Percentiles rank a stretch among this genome's conserved stretches.
These are phyloP conservation scores for Chlorella sorokiniana DNA, from an alignment of 139 green algal species.

Conservation along the genomic window DNA sequence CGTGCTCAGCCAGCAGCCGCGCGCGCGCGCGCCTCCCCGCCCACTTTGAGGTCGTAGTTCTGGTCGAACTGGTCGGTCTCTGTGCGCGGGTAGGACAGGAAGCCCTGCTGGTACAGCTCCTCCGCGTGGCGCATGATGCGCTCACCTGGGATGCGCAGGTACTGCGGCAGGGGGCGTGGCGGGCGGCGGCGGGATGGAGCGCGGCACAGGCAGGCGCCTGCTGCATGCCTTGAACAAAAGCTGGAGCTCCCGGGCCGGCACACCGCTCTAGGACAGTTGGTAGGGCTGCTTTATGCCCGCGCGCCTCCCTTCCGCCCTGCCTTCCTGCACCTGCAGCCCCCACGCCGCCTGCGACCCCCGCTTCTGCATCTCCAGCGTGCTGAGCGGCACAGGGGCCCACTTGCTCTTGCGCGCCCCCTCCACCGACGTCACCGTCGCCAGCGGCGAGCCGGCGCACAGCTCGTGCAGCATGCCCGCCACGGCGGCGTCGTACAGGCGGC, in stretches of 20 bases:
- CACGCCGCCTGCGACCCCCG: conserved; percentile 56
- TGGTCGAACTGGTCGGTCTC: conserved; percentile 91
- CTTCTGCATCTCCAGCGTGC: conserved; percentile 98
- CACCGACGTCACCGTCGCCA: conserved; percentile 67
- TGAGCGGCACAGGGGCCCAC: conserved; percentile 83
- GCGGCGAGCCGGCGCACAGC: conserved; percentile 61
- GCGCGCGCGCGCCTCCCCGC: background rate
- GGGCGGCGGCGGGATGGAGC: background rate
- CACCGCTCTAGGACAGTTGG: too few relatives aligned
- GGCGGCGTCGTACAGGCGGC: conserved; percentile 86
- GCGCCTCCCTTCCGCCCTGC: too few relatives aligned
- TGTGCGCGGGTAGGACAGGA: conserved; percentile 95
- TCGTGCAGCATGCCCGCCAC: conserved; percentile 81
- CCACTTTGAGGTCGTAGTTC: conserved; percentile 73
- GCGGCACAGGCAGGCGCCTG: background rate
- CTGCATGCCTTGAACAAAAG: background rate
- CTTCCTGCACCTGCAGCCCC: background rate
- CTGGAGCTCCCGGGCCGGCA: too few relatives aligned
- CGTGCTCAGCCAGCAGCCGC: background rate
- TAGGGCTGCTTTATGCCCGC: too few relatives aligned
- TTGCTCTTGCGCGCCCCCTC: conserved; percentile 57
- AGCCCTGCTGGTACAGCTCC: conserved; percentile 97
- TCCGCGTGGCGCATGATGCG: conserved; percentile 95
- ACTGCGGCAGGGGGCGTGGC: conserved; percentile 3
- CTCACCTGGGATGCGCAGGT: conserved; percentile 79